Evolutionary conservation across 2,329 filamentous ascomycete species (phyloP).

Genomic region (Cordyceps cateniannulata): DNA sequence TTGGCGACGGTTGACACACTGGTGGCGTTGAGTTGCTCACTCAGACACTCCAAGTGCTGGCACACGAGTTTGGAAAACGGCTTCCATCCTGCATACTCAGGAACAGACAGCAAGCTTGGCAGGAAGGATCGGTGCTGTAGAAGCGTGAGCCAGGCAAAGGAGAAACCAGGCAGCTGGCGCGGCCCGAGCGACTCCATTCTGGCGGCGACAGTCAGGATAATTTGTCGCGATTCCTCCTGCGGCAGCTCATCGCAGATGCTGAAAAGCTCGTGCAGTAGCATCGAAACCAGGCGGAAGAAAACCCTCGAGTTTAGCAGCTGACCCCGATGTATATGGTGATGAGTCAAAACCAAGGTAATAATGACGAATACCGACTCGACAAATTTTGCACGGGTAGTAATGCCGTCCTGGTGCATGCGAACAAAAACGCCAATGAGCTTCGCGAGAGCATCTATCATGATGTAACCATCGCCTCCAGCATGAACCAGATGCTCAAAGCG

Average conservation of each 20-base stretch:
- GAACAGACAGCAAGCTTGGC: slow-evolving; percentile 65
- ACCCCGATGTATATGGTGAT: slow-evolving; percentile 74
- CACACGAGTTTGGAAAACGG: slow-evolving; percentile 68
- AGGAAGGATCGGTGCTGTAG: slow-evolving; percentile 82
- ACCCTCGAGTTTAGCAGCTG: slow-evolving; percentile 82
- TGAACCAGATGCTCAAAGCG: slow-evolving; percentile 68
- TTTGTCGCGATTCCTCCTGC: slow-evolving; percentile 57
- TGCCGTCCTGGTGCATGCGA: slow-evolving; percentile 59
- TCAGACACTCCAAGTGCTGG: slow-evolving; percentile 65
- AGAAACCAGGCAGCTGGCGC: slow-evolving; percentile 70
- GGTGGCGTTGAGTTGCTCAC: slow-evolving; percentile 70
- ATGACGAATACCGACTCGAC: slow-evolving; percentile 73
- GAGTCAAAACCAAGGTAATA: slow-evolving; percentile 73
- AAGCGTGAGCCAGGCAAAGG: slow-evolving; percentile 77
- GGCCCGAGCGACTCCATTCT: slow-evolving; percentile 72
- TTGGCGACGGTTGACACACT: slow-evolving; percentile 64
- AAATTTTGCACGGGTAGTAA: slow-evolving; percentile 60
- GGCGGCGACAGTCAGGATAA: slow-evolving; percentile 65
- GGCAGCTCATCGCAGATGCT: slow-evolving; percentile 50
- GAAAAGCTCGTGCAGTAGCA: slow-evolving; percentile 71
- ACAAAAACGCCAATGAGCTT: slow-evolving; percentile 74
- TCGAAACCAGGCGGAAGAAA: slow-evolving; percentile 84
- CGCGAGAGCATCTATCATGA: slow-evolving; percentile 71
- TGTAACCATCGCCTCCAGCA: slow-evolving; percentile 51
- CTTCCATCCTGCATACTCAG: slow-evolving; percentile 66